phyloP scores from a whole-genome alignment of 2,329 filamentous ascomycete genomes.

The Scortechinia acanthostroma region DNA sequence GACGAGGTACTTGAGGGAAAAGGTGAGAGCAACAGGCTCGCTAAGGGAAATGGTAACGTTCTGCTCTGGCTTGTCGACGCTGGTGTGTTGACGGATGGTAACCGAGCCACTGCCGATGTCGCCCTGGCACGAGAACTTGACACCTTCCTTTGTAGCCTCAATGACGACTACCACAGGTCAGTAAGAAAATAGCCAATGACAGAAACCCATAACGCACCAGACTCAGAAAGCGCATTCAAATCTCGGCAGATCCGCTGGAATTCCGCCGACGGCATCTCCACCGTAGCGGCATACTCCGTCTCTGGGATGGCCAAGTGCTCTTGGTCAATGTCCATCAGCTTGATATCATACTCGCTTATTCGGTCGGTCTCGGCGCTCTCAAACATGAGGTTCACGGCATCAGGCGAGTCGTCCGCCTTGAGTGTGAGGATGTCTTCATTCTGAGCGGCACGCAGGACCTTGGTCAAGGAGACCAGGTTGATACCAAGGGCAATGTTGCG shows the following conservation, averaged over 20 bases:
- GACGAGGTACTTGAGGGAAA: constrained; percentile 97
- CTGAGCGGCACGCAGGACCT: constrained; percentile 89
- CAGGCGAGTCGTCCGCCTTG: constrained; percentile 94
- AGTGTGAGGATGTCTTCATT: constrained; percentile 91
- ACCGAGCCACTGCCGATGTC: constrained; percentile 95
- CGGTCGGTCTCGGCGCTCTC: constrained; percentile 84
- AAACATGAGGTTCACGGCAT: constrained; percentile 91
- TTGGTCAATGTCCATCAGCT: constrained; percentile 99
- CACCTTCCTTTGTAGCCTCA: constrained; percentile 91
- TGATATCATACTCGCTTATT: constrained; percentile 97
- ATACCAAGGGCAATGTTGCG: constrained; percentile 97
- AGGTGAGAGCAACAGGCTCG: constrained; percentile 88
- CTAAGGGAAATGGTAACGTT: constrained; percentile 84
- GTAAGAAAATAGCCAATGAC: neutral
- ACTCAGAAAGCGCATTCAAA: constrained; percentile 85
- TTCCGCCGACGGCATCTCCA: constrained; percentile 80
- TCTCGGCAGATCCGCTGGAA: constrained; percentile 95
- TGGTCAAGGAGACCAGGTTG: constrained; percentile 92
- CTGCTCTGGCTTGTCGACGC: constrained; percentile 79
- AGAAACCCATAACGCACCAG: constrained; percentile 52
- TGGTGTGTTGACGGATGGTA: constrained; percentile 79
- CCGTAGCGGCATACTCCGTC: constrained; percentile 92
- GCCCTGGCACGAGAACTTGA: constrained; percentile 88
- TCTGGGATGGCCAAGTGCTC: constrained; percentile 98
- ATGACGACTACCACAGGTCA: constrained; percentile 65